A percentile compares a stretch with the other conserved stretches of the same genome.
These are phyloP conservation scores for Paraphoma chrysanthemicola DNA, from an alignment of 2,329 filamentous ascomycete genomes.

Conservation along the genomic window DNA sequence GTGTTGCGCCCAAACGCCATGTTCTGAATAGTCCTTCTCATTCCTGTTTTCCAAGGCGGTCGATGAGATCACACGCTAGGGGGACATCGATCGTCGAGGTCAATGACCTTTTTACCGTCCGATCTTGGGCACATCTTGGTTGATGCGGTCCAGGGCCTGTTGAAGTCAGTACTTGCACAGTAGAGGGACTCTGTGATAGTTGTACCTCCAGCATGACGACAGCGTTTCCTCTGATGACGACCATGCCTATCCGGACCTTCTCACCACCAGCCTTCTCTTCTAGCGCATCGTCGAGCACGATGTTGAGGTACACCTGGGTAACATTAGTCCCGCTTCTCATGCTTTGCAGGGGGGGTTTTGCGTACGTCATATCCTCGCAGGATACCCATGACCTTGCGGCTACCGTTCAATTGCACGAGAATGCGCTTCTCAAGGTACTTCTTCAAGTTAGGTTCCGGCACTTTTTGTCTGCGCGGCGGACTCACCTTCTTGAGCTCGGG, in stretches of 20 bases:
- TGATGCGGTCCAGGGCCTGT: slow-evolving; percentile 47
- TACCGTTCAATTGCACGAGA: slow-evolving; percentile 97
- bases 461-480: neutral
- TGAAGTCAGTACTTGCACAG: slow-evolving; percentile 12
- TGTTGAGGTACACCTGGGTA: slow-evolving; percentile 90
- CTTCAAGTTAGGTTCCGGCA: slow-evolving; percentile 25
- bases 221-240: slow-evolving; percentile 96
- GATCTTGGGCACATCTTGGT: slow-evolving; percentile 42
- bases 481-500: slow-evolving; percentile 97
- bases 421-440: slow-evolving; percentile 99
- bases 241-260: slow-evolving; percentile 90
- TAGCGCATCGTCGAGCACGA: slow-evolving; percentile 94
- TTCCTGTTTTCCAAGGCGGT: neutral
- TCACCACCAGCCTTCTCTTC: slow-evolving; percentile 93
- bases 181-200: neutral
- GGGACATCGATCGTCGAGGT: slow-evolving; percentile 1
- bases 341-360: neutral
- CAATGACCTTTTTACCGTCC: slow-evolving; percentile 26
- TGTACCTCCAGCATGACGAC: slow-evolving; percentile 92
- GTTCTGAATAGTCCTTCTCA: neutral
- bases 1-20: slow-evolving; percentile 30
- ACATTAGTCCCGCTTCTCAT: slow-evolving; percentile 2
- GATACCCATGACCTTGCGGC: slow-evolving; percentile 93
- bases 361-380: slow-evolving; percentile 95
- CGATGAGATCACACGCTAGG: neutral